These are phyloP conservation scores for Rhodotorula babjevae DNA, from an alignment of 768 basidiomycete species.

Conservation along the genomic window DNA sequence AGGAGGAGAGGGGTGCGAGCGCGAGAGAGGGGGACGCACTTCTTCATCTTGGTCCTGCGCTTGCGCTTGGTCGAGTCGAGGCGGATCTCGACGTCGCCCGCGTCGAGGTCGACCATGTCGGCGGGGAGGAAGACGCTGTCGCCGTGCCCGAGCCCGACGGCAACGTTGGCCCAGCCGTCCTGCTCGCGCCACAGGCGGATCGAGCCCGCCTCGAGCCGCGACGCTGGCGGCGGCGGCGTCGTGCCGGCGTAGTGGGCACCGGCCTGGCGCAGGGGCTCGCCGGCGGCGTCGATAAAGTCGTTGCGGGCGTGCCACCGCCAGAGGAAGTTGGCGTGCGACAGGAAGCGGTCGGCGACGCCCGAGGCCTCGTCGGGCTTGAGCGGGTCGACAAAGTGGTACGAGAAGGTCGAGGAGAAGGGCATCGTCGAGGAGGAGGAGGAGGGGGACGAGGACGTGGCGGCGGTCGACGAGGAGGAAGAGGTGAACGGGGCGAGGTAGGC, in stretches of 20 bases:
- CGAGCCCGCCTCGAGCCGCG: background rate
- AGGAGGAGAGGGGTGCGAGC: no score
- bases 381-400: conserved; percentile 24
- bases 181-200: conserved; percentile 31
- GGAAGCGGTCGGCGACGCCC: conserved; percentile 30
- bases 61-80: conserved; percentile 38
- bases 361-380: conserved; percentile 28
- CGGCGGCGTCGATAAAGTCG: conserved; percentile 5
- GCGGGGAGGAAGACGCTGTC: conserved; percentile 32
- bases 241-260: conserved; percentile 5
- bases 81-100: background rate
- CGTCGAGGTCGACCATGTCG: conserved; percentile 33
- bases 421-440: background rate
- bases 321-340: conserved; percentile 21
- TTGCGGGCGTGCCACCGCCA: conserved; percentile 17
- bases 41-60: conserved; percentile 31
- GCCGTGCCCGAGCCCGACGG: background rate
- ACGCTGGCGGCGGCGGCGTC: background rate
- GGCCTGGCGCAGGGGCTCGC: conserved; percentile 26
- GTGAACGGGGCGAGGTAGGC: conserved; percentile 4
- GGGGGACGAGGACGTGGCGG: background rate
- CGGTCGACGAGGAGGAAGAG: background rate
- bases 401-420: background rate
- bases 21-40: background rate
- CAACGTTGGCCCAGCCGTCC: conserved; percentile 20